Evolutionary conservation across 495 filamentous ascomycete species (phyloP), one percentile per base, ranked within the genome.

Genomic region (Penicillium bovifimosum): DNA sequence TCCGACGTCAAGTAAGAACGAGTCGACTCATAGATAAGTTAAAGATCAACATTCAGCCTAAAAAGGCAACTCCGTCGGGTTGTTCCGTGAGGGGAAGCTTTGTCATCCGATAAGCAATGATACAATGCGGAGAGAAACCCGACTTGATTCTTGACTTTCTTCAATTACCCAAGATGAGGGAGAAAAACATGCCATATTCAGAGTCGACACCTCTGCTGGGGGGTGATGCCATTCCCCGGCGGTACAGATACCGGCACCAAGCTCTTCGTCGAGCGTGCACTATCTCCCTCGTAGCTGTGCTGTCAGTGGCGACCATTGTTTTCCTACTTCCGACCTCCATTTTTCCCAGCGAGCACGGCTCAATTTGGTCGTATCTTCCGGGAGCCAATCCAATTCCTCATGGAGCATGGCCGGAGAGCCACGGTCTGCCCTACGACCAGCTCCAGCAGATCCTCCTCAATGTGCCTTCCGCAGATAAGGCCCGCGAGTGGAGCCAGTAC

Each of bases 401-500:
- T 58, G 34, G 62, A 26, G 52, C 53, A 44, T 73, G 75, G 73
- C 73, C 69, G 6, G 67, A 76, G 43, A 72, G 69, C 34, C 35
- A 79, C 62, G 78, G 81, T 56, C 44, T 86, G 32, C 74, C 71
- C 32, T 88, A 83, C 61, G 73, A 83, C 36, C 78, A 90, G 52
- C 80, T 96, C 17, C 78, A 86, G 54, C 68, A 77, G 13, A 80
- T 96, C 35, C 72, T 96, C 45, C 68, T 84, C 20, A 73, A 81
- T 10, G 91, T 86, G 1, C 91, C 91, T 0, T 81, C 81, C 28
- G 78, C 80, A 39, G 73, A 78, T 26, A 85, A 84, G 60, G 83
- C 81, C 6, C 74, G 80, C 50, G 84, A 95, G 67, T 96, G 90
- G 90, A 92, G 86, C 63, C 71, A 79, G 54, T 97, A 96, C 69